Percentiles rank a stretch among this genome's conserved stretches.
phyloP scores from a whole-genome alignment of 1,284 basidiomycete genomes.

The Pseudomicrostroma phylloplanum region DNA sequence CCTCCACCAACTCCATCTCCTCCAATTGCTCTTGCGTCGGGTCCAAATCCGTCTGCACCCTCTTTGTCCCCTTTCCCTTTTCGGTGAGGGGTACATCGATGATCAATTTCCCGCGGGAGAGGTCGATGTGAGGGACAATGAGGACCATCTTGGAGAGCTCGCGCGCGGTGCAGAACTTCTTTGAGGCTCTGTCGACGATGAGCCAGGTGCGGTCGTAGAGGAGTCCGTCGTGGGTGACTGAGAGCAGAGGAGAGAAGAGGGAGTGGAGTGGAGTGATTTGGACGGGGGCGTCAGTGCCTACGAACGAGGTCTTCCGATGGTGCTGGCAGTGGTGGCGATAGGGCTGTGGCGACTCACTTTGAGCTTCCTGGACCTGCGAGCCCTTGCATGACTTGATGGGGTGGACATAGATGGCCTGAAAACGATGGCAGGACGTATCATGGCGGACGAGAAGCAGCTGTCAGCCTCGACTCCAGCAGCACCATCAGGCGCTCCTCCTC shows the following conservation, averaged over 20 bases:
- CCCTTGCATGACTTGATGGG: conserved; percentile 45
- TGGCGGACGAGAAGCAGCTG: no score
- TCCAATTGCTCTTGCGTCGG: conserved; percentile 20
- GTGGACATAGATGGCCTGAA: conserved; percentile 23
- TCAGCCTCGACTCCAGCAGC: no score
- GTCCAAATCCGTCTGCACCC: conserved; percentile 24
- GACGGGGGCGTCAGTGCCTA: not conserved
- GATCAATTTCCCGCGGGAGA: conserved; percentile 18
- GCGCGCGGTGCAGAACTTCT: conserved; percentile 38
- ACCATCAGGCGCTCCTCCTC: no score
- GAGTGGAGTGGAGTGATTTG: no score
- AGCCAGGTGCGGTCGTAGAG: conserved; percentile 42
- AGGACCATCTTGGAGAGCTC: conserved; percentile 42
- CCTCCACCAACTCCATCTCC: conserved; percentile 28
- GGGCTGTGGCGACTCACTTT: not conserved
- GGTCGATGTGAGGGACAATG: conserved; percentile 31
- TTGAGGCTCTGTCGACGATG: conserved; percentile 34
- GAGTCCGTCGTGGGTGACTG: conserved; percentile 18
- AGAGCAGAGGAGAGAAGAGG: not conserved
- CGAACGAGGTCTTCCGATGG: conserved; percentile 21
- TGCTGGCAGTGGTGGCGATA: no score
- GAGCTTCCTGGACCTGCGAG: conserved; percentile 27
- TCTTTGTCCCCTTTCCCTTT: conserved; percentile 18
- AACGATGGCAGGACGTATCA: no score
- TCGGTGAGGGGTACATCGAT: conserved; percentile 36